Base-by-base conservation (phyloP, 2,329 filamentous ascomycete genomes). In the Helotiales sp. region DNA sequence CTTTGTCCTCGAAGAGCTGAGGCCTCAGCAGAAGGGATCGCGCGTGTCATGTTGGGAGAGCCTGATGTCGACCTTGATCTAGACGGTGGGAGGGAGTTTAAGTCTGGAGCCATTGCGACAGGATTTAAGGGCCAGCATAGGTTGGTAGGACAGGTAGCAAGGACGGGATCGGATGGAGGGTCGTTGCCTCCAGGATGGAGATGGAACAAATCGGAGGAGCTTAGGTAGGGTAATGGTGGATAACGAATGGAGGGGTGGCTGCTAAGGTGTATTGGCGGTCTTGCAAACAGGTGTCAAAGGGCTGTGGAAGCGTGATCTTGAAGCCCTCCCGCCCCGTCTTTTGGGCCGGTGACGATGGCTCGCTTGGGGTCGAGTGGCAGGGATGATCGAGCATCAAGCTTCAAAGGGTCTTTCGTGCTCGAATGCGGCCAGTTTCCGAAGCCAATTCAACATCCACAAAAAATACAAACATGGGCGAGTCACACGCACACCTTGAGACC, bases 71-170 rank as follows among this genome's bases (percentile, higher is more conserved):
- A 54, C 40, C 65, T 61, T 51, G 69, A 70, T 58, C 69, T 72
- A 27, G 80, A 81, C 9, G 79, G 75, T 50, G 82, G 80, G 13
- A 85, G 75, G n/a, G 81, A 82, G 65, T 86, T 86, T 57, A 86
- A 73, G 67, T 86, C 82, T 33, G 82, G 82, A 60, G 67, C 66
- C 66, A 68, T 69, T 52, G 60, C 38, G 55, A 38, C 2, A 40
- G 7, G 48, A 40, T 52, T 54, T 59, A 57, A 60, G 52, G 30
- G 30, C 17, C n/a, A n/a, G 40, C 27, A 47, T 52, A 36, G 15
- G 55, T 33, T 48, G 46, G 46, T 56, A 33, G 40, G 49, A 49
- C 24, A 52, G 33, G 55, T 47, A 5, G 49, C 9, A 34, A 34
- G 46, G 46, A 48, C 6, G 46, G 15, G 10, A 24, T 31, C 29